Conservation (phyloP, 176 grass and related monocot genomes). For the Carex parvula region DNA sequence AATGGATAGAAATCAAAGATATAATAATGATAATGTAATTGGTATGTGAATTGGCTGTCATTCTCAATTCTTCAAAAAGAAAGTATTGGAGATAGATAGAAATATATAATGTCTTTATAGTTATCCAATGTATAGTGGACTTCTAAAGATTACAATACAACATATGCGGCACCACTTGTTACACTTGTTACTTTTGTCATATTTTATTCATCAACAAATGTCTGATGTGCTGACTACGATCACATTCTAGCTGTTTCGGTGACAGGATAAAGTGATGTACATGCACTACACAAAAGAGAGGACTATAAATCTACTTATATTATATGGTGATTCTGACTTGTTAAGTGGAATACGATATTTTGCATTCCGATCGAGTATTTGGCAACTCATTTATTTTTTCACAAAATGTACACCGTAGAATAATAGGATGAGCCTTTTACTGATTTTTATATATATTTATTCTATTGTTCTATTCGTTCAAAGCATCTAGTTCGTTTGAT, state of each 20-base stretch:
- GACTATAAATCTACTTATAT: neutral
- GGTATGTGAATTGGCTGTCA: neutral
- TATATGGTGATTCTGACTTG: neutral
- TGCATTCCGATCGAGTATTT: neutral
- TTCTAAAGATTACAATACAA: neutral
- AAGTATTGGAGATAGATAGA: neutral
- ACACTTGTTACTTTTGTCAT: neutral
- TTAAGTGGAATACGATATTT: neutral
- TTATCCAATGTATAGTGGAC: neutral
- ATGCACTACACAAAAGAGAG: neutral
- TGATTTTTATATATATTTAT: neutral
- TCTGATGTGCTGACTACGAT: neutral
- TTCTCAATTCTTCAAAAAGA: neutral
- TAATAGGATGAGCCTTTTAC: neutral
- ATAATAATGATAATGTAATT: neutral
- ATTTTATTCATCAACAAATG: neutral
- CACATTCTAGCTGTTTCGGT: neutral
- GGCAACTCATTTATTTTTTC: neutral
- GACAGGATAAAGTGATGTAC: slow-evolving; percentile 2
- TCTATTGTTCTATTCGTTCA: neutral
- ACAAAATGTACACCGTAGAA: neutral
- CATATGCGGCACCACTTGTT: neutral
- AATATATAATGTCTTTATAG: neutral
- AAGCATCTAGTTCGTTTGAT: neutral
- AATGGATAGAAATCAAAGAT: neutral